A percentile compares a stretch with the other conserved stretches of the same genome.
Conservation (phyloP, 768 basidiomycete genomes). For the Sarcodon aspratus region DNA sequence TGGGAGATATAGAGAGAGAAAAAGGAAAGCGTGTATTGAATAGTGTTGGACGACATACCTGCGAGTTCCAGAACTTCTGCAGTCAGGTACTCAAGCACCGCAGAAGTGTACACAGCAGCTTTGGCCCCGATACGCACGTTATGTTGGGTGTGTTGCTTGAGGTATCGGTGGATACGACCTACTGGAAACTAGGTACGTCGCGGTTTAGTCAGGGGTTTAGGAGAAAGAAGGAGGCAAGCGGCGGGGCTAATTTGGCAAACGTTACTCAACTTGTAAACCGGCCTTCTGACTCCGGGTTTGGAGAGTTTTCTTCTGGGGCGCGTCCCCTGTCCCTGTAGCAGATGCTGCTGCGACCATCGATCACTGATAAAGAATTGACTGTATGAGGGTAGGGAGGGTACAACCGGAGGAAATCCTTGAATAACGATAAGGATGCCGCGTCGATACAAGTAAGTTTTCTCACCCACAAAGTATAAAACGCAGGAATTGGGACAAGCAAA, state of each 20-base stretch:
- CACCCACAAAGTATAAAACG: too few relatives aligned
- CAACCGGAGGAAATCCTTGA: too few relatives aligned
- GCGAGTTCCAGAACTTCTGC: conserved; percentile 95
- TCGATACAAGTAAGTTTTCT: too few relatives aligned
- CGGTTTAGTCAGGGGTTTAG: conserved; percentile 1
- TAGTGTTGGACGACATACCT: conserved; percentile 36
- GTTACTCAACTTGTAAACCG: conserved; percentile 62
- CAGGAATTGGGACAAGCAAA: too few relatives aligned
- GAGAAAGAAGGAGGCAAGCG: background rate
- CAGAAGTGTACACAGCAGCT: conserved; percentile 93
- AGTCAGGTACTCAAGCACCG: conserved; percentile 91
- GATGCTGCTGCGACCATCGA: too few relatives aligned
- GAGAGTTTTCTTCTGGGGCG: conserved; percentile 21
- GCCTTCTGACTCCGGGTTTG: conserved; percentile 76
- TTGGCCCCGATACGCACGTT: conserved; percentile 97
- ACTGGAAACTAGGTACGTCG: conserved; percentile 66
- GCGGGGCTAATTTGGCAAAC: conserved; percentile 5
- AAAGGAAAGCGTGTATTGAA: background rate
- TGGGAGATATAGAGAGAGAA: background rate
- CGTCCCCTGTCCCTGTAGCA: too few relatives aligned
- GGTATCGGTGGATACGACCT: conserved; percentile 93
- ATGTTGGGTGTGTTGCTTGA: conserved; percentile 87
- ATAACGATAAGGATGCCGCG: too few relatives aligned
- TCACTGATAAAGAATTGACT: too few relatives aligned
- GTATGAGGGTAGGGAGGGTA: too few relatives aligned